Conservation (phyloP, 345 rosid species). For the Geranium rotundifolium region DNA sequence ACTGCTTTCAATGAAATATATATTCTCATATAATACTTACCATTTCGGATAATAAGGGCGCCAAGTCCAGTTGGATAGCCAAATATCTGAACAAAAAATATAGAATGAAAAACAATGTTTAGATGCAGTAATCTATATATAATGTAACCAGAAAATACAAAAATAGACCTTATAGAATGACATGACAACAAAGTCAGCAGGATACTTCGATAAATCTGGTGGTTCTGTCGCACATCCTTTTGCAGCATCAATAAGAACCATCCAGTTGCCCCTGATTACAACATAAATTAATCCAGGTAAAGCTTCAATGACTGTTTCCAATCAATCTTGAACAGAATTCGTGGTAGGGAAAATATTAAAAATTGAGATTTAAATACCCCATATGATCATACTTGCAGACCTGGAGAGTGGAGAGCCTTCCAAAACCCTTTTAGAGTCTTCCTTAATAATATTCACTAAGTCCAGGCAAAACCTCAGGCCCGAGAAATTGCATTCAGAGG, state of each 20-base stretch:
- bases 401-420: slow-evolving; percentile 40
- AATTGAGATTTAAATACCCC: background rate
- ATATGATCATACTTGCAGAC: slow-evolving; percentile 28
- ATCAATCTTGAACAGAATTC: too few species aligned
- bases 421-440: slow-evolving; percentile 37
- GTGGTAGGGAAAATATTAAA: background rate
- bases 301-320: background rate
- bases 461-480: slow-evolving; percentile 71
- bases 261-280: slow-evolving; percentile 51
- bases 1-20: slow-evolving; percentile 1
- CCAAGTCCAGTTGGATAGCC: slow-evolving; percentile 99
- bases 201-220: slow-evolving; percentile 64
- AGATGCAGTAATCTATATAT: slow-evolving; percentile 1
- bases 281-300: background rate
- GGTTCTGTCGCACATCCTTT: slow-evolving; percentile 80
- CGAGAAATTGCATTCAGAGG: slow-evolving; percentile 95
- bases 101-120: slow-evolving; percentile 10
- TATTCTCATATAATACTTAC: slow-evolving; percentile 33
- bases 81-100: slow-evolving; percentile 47
- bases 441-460: slow-evolving; percentile 60
- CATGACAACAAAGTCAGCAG: slow-evolving; percentile 82
- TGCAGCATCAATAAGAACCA: slow-evolving; percentile 95
- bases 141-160: slow-evolving; percentile 1
- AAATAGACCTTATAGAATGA: slow-evolving; percentile 64
- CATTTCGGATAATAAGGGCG: slow-evolving; percentile 75